Evolutionary conservation across 2,329 filamentous ascomycete genomes (phyloP), one percentile per base, ranked within the genome.

Genomic region (Botrytis cinerea): DNA sequence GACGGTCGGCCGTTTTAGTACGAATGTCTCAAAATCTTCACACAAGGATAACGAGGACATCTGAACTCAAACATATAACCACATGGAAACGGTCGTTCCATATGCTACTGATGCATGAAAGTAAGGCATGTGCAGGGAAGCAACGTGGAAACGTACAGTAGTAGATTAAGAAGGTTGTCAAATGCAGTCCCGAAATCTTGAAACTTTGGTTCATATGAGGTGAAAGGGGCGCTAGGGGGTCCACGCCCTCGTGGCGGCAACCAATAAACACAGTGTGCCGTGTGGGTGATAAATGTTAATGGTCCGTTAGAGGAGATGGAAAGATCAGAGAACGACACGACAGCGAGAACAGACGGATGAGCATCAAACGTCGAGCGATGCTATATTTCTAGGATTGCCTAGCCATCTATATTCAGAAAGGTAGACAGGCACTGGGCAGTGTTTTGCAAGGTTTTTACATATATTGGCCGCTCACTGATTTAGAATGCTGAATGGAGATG

Each of bases 131-230:
- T 45, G 46, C 61, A 60, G 70, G 70, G 62, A 60, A 72, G 64
- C 46, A 72, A 72, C 70, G 70, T 72, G 70, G 70, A 68, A 59
- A 68, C 54, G 70, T 57, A 28, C 51, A 14, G 51, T 28, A 28
- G 51, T 43, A 67, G 46, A 45, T 51, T 22, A 43, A 38, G 25
- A 43, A 9, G n/a, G 32, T 57, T 62, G 69, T 48, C 40, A 71
- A 40, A 71, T 35, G 20, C 48, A 51, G 46, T 67, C 51, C 70
- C 60, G 62, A 46, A 35, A 57, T 68, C 62, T 28, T 8, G n/a
- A 60, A 59, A 48, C n/a, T 68, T 61, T 67, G 70, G 38, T 48
- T 60, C 51, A 67, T 16, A 5, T 54, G 18, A 46, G 32, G 60
- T 22, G 28, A 40, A 66, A 60, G 59, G 61, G 54, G 51, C 62